Base-by-base conservation (phyloP, 306 rosid species). In the Malus orientalis region DNA sequence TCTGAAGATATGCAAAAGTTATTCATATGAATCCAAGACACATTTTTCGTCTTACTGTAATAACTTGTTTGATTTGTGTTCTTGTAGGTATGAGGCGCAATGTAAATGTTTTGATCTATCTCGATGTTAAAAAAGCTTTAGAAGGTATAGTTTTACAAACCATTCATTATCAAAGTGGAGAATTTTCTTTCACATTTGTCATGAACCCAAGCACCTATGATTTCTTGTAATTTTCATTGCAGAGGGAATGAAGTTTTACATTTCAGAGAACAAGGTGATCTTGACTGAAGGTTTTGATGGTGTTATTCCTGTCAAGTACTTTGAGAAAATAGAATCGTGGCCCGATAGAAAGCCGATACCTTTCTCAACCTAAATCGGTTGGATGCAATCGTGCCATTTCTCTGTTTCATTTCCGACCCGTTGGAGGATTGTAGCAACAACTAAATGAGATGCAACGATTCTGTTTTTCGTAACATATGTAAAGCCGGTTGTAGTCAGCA, bases 171-270 rank as follows among this genome's bases (percentile, higher is more conserved):
- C 36, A 23, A 65, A 63, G 62, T 18, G 51, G 38, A 22, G 32
- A 25, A 23, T 61, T 16, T 15, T 23, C 11, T 14, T 62, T 2
- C 15, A 14, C 4, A 62, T 71, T 25, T 29, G 18, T 55, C 19
- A 73, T 29, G 55, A 66, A 8, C 73, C 16, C 25, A 2, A 11
- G 14, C 49, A 38, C 49, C 29, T 33, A 18, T 25, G 70, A 36
- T 9, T 38, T 67, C 47, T 54, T 45, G 12, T 36, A 6, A 44
- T 79, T 73, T 68, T 45, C 6, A 75, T 80, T 83, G 53, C 91
- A 90, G 98, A 92, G 63, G 97, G 97, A 44, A 88, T 90, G 93
- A 95, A 92, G 92, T 86, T 95, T 66, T 89, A 85, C 85, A 83
- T 90, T 74, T 95, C 98, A 62, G 98, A 95, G 72, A 95, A 95